Evolutionary conservation across 1,284 basidiomycete genomes (phyloP).

Genomic region (Ganoderma lingzhi): DNA sequence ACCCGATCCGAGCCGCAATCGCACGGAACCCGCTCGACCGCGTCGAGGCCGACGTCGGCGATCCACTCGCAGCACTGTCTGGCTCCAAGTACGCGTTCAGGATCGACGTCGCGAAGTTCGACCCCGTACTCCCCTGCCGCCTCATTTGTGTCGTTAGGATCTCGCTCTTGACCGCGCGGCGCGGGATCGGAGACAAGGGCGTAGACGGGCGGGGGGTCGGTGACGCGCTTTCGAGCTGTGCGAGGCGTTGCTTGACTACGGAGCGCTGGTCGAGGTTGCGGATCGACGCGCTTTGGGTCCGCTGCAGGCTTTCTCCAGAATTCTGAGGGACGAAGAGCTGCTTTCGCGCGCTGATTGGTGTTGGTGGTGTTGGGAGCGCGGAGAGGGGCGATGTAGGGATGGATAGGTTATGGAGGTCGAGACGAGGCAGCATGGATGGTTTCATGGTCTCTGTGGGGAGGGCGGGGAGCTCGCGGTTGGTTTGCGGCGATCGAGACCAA

Average conservation of each 20-base stretch:
- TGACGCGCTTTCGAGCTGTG: conserved; percentile 48
- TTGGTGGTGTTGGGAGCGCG: conserved; percentile 33
- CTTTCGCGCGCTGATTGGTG: conserved; percentile 25
- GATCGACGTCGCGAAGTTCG: conserved; percentile 33
- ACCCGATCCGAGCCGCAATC: conserved; percentile 23
- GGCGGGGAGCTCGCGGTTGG: conserved; percentile 43
- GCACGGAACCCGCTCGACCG: conserved; percentile 35
- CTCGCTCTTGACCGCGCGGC: conserved; percentile 16
- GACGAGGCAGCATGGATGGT: conserved; percentile 22
- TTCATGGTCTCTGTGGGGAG: conserved; percentile 34
- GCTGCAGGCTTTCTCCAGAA: conserved; percentile 33
- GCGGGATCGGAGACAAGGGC: conserved; percentile 22
- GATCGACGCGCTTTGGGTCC: conserved; percentile 58
- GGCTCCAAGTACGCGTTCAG: conserved; percentile 33
- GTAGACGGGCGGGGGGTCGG: conserved; percentile 21
- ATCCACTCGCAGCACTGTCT: background rate
- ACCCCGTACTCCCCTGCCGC: conserved; percentile 32
- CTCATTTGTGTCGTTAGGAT: conserved; percentile 10
- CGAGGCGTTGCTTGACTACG: conserved; percentile 60
- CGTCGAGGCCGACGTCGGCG: conserved; percentile 30
- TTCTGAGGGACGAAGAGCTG: conserved; percentile 20
- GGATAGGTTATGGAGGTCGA: conserved; percentile 34
- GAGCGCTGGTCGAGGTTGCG: conserved; percentile 57
- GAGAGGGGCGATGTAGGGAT: conserved; percentile 25
- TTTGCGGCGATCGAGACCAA: conserved; percentile 9